These are phyloP conservation scores for Ogataea philodendri DNA, from an alignment of 805 yeast species.

Conservation along the genomic window DNA sequence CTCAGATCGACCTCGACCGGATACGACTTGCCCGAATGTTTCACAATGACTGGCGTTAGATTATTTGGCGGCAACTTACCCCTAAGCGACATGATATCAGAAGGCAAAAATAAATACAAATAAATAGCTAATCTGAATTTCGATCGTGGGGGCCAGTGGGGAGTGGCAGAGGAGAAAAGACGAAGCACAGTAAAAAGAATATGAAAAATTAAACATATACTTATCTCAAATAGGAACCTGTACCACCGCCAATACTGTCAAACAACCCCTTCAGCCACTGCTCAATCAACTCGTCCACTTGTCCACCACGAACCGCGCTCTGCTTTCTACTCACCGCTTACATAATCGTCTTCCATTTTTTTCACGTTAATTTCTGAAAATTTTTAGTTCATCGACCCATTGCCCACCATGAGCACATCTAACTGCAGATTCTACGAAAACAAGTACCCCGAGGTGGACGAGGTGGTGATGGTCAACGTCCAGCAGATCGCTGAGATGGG, in stretches of 20 bases:
- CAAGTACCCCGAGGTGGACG: constrained; percentile 98
- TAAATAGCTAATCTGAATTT: no score
- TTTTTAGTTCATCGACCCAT: constrained; percentile 13
- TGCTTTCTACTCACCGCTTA: no score
- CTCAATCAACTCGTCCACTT: background rate
- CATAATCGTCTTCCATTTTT: no score
- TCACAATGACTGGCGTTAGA: constrained; percentile 41
- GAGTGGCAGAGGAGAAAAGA: no score
- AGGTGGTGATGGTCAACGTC: constrained; percentile 98
- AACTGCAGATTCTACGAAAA: constrained; percentile 96
- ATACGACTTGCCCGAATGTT: constrained; percentile 68
- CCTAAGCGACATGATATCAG: constrained; percentile 6
- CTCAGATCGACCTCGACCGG: constrained; percentile 52
- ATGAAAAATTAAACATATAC: background rate
- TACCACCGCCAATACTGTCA: background rate
- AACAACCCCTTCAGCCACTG: background rate
- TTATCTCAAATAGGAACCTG: no score
- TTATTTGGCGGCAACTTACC: constrained; percentile 1
- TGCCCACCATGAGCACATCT: constrained; percentile 67
- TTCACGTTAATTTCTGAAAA: no score
- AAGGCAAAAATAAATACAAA: constrained; percentile 11
- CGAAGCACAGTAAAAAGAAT: background rate
- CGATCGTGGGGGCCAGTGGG: no score
- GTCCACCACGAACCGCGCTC: no score
- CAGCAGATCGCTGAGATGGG: constrained; percentile 99